Conservation (phyloP, 148 eudicot genomes). For the Oxyria digyna region DNA sequence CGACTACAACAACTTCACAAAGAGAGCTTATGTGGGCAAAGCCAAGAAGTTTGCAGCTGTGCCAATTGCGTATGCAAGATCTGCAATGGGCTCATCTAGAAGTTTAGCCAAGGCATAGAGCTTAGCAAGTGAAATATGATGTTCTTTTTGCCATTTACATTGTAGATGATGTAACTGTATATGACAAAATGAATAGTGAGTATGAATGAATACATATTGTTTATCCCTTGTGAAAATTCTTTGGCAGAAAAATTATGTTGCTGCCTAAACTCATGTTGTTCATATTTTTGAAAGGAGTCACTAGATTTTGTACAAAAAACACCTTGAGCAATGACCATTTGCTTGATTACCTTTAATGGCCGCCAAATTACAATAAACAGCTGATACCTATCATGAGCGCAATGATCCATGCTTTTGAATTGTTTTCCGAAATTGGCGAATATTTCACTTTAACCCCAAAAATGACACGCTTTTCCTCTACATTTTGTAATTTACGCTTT, state of each 20-base stretch:
- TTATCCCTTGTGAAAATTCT: not conserved
- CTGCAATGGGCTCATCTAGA: conserved; percentile 48
- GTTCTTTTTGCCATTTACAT: not conserved
- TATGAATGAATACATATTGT: not conserved
- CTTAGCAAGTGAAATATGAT: conserved; percentile 2
- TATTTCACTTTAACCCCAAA: not conserved
- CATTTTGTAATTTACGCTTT: not conserved
- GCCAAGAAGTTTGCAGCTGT: conserved; percentile 67
- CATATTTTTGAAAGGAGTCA: too few species aligned
- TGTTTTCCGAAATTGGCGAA: not conserved
- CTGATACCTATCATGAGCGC: not conserved
- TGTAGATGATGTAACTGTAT: conserved; percentile 10
- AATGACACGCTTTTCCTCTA: not conserved
- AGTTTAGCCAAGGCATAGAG: conserved; percentile 29
- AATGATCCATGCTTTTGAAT: not conserved
- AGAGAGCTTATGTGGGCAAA: conserved; percentile 82
- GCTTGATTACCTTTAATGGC: not conserved
- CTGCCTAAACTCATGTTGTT: too few species aligned
- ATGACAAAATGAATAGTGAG: not conserved
- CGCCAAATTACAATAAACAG: not conserved
- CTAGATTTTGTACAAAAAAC: too few species aligned
- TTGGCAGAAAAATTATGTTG: not conserved
- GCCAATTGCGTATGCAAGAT: conserved; percentile 69
- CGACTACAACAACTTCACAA: conserved; percentile 89
- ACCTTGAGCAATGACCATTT: not conserved